Base-by-base conservation (phyloP, 768 basidiomycete genomes). In the Leccinum variicolor region DNA sequence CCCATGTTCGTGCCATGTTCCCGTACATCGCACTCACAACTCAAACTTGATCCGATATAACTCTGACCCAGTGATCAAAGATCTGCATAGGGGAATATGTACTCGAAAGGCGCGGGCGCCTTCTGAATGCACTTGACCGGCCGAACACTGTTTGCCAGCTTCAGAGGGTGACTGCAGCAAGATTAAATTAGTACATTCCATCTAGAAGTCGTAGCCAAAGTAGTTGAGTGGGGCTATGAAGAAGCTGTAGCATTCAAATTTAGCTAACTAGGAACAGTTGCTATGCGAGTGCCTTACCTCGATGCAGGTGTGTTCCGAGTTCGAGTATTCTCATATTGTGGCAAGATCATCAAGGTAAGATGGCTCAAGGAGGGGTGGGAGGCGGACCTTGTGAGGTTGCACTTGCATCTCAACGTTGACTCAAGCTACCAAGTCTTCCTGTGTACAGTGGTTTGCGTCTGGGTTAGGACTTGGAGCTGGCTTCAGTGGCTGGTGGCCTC, bases 391-490 rank as follows among this genome's bases (percentile, higher is more conserved):
- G n/a, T n/a, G n/a, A n/a, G n/a, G n/a, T n/a, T n/a, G n/a, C n/a
- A n/a, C n/a, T n/a, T 11, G 86, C 73, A 78, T 87, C 21, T 86
- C 86, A 39, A 87, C 61, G 61, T 86, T 86, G 53, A 87, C 65
- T 84, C 85, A 88, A 17, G 80, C 79, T 3, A 87, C 85, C 13
- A 88, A 69, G 66, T 88, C 86, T 63, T 84, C 76, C 64, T 87
- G 85, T 1, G 79, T 80, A 49, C 31, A 31, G 31, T 31, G 34
- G 15, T n/a, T n/a, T n/a, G n/a, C n/a, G n/a, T 36, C 15, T 36
- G 34, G 34, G 33, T 6, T 34, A 6, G 34, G 34, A 34, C 15
- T 34, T 15, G 33, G 34, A 34, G 1, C 6, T 15, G 34, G 34
- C 34, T 34, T 34, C 34, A 15, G 34, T 34, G 14, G 34, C 34